Evolutionary conservation across 805 yeast species (phyloP).

Genomic region (Suhomyces faveliae): DNA sequence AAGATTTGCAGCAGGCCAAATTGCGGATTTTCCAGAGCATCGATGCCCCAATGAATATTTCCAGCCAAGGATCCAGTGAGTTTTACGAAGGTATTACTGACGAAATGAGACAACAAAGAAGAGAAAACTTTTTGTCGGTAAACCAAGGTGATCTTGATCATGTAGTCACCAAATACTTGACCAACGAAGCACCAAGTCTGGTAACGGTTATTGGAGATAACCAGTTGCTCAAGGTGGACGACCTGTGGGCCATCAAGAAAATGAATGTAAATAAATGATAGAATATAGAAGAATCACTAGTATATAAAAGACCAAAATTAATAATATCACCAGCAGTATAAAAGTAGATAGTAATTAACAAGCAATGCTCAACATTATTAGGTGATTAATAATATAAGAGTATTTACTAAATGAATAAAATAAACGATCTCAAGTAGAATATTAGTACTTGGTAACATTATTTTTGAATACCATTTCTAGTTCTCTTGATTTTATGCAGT

Average conservation of each 20-base stretch:
- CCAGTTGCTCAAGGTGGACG: constrained; percentile 20
- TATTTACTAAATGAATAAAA: no score
- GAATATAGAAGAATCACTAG: neutral
- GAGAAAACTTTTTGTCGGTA: constrained; percentile 71
- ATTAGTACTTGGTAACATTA: no score
- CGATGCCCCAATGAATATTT: constrained; percentile 85
- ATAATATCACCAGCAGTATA: no score
- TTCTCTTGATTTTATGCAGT: no score
- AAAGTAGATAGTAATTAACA: no score
- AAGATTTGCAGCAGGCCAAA: constrained; percentile 85
- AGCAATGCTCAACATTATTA: no score
- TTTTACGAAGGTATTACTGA: constrained; percentile 73
- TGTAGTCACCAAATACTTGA: constrained; percentile 67
- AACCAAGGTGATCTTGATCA: constrained; percentile 56
- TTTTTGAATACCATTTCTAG: no score
- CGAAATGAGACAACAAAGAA: constrained; percentile 75
- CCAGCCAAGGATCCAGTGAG: constrained; percentile 67
- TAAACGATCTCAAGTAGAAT: no score
- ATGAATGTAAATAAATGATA: constrained; percentile 7
- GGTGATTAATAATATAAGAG: no score
- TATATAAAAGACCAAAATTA: no score
- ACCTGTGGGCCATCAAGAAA: constrained; percentile 18
- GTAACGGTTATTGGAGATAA: constrained; percentile 50
- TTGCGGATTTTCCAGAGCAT: constrained; percentile 85
- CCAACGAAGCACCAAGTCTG: constrained; percentile 20